Base-by-base conservation (phyloP, 768 basidiomycete species). In the Tremella mesenterica region DNA sequence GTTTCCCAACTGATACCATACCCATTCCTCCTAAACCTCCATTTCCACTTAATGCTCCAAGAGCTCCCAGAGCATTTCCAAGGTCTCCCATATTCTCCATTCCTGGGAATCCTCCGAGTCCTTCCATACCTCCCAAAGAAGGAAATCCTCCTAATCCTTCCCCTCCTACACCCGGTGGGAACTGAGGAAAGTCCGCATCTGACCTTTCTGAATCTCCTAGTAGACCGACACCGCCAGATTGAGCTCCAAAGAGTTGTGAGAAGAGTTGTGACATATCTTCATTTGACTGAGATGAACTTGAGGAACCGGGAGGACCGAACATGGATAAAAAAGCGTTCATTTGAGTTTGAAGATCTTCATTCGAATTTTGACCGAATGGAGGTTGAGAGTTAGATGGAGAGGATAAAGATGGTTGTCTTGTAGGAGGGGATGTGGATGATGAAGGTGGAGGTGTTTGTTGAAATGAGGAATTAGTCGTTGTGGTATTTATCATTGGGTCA, bases 291-390 rank as follows among this genome's bases (percentile, higher is more conserved):
- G 38, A 8, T 41, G 38, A 4, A 18, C 58, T 52, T 5, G 38
- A 34, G 18, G 33, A 41, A 23, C 38, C 38, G 38, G 38, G 38
- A 41, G 38, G 38, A 18, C 64, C 64, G 20, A 67, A 52, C 65
- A 67, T 67, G 1, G 65, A 61, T 63, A 67, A 64, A 62, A 67
- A 64, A 20, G 54, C 53, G 50, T 62, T 57, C 20, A 67, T 45
- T 36, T 66, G n/a, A n/a, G n/a, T n/a, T n/a, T n/a, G n/a, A n/a
- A n/a, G n/a, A n/a, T n/a, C n/a, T n/a, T n/a, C n/a, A n/a, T n/a
- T n/a, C n/a, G n/a, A n/a, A n/a, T n/a, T n/a, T n/a, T n/a, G n/a
- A n/a, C n/a, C n/a, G n/a, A n/a, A n/a, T n/a, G n/a, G n/a, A n/a
- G n/a, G n/a, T n/a, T n/a, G n/a, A n/a, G n/a, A n/a, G n/a, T n/a